A percentile compares a stretch with the other conserved stretches of the same genome.
phyloP scores from a whole-genome alignment of 768 basidiomycete species.

The Brasilioporus rufonigricans region DNA sequence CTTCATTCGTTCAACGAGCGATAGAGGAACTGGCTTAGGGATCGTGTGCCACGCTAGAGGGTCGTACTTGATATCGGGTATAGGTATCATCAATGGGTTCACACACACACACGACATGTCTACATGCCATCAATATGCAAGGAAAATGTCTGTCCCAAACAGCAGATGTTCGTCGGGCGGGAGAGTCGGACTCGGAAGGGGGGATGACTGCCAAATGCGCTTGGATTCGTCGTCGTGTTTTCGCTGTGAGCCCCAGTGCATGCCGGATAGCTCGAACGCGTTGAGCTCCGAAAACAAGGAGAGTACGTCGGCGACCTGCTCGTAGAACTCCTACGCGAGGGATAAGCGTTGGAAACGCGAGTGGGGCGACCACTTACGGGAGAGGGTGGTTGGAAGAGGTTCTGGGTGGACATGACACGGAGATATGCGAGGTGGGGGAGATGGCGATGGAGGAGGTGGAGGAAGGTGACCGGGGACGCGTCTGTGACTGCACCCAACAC shows the following conservation, averaged over 20 bases:
- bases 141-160: conserved; percentile 27
- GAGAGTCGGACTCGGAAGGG: conserved; percentile 35
- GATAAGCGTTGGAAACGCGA: conserved; percentile 2
- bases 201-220: conserved; percentile 53
- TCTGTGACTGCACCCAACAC: conserved; percentile 61
- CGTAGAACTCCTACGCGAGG: conserved; percentile 53
- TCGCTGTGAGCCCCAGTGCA: conserved; percentile 67
- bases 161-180: conserved; percentile 32
- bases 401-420: conserved; percentile 58
- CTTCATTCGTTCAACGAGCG: conserved; percentile 46
- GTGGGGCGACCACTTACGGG: conserved; percentile 34
- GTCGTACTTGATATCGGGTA: conserved; percentile 17
- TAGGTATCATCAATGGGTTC: conserved; percentile 6
- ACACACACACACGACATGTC: conserved; percentile 14
- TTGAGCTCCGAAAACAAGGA: conserved; percentile 58
- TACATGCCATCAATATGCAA: conserved; percentile 30
- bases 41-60: conserved; percentile 12
- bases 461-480: conserved; percentile 53
- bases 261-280: conserved; percentile 71
- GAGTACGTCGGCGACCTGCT: conserved; percentile 56
- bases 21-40: conserved; percentile 39
- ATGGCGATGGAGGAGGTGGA: conserved; percentile 52
- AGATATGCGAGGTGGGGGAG: conserved; percentile 65
- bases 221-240: conserved; percentile 42
- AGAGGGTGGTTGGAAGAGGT: conserved; percentile 48